phyloP scores from a whole-genome alignment of 306 rosid genomes.

The Castanospermum australe region DNA sequence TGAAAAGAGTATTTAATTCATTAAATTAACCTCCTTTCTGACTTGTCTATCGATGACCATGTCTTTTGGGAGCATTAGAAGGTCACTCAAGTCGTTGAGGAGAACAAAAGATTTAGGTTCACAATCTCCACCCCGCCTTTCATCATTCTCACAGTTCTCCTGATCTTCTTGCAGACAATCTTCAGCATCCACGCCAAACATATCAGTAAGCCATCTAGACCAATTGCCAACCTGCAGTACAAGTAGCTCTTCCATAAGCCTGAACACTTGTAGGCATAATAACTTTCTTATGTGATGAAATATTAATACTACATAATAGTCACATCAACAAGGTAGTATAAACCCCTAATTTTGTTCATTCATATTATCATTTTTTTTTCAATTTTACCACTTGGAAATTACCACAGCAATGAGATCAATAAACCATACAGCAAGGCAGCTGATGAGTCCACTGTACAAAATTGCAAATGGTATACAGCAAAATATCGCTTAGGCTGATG shows the following conservation, averaged over 20 bases:
- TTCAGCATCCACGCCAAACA: slow-evolving; percentile 78
- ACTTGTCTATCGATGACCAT: slow-evolving; percentile 76
- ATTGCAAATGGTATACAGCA: slow-evolving; percentile 5
- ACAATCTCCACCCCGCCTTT: slow-evolving; percentile 24
- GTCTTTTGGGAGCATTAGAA: slow-evolving; percentile 98
- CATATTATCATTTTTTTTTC: neutral
- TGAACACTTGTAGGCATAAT: neutral
- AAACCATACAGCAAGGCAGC: neutral
- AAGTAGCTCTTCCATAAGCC: slow-evolving; percentile 27
- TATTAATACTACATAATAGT: neutral
- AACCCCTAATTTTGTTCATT: slow-evolving; percentile 10
- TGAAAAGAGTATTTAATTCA: slow-evolving; percentile 4
- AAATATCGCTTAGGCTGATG: neutral
- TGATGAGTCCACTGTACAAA: neutral
- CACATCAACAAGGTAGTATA: neutral
- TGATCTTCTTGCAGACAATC: slow-evolving; percentile 48
- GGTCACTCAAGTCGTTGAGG: slow-evolving; percentile 88
- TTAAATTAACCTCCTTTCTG: slow-evolving; percentile 77
- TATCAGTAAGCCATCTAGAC: slow-evolving; percentile 90
- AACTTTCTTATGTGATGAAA: neutral
- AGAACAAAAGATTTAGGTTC: slow-evolving; percentile 66
- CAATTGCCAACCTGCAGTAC: slow-evolving; percentile 85
- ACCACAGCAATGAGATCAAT: neutral
- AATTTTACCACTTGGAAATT: slow-evolving; percentile 1
- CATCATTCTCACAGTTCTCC: slow-evolving; percentile 40